phyloP scores from a whole-genome alignment of 164 flowering plant genomes.

The Vitis amurensis region DNA sequence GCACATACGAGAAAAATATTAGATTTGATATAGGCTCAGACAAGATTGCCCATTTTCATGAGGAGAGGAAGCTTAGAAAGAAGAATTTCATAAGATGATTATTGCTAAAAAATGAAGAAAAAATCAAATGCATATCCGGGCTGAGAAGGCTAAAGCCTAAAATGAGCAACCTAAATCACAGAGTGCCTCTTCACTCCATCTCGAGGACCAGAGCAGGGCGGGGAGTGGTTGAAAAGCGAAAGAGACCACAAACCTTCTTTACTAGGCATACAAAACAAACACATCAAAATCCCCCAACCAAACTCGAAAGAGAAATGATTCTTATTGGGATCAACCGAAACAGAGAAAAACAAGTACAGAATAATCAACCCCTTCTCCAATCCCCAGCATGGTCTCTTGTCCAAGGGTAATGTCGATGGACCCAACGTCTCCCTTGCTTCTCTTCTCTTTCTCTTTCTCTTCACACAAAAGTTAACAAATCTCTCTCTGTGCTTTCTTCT shows the following conservation, averaged over 20 bases:
- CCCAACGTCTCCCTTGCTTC: neutral
- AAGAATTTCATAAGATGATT: no score
- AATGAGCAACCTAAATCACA: no score
- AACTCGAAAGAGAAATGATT: neutral
- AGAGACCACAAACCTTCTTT: neutral
- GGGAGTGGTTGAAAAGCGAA: neutral
- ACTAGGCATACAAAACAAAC: neutral
- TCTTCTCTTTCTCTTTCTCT: conserved; percentile 8
- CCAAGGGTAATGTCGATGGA: neutral
- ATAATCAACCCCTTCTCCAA: neutral
- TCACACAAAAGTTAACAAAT: neutral
- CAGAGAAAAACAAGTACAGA: neutral
- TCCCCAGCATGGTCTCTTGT: neutral
- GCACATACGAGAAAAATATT: no score
- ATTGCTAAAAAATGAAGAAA: no score
- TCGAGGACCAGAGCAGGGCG: neutral
- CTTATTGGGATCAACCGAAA: neutral
- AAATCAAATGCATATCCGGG: no score
- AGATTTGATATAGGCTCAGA: no score
- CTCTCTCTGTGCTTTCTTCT: neutral
- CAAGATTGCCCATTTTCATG: no score
- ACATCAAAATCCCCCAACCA: neutral
- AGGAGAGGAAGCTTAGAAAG: no score
- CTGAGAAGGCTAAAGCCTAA: no score
- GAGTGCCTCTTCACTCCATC: no score